These are phyloP conservation scores for Huiozyma sinensis DNA, from an alignment of 805 yeast genomes.

Conservation along the genomic window DNA sequence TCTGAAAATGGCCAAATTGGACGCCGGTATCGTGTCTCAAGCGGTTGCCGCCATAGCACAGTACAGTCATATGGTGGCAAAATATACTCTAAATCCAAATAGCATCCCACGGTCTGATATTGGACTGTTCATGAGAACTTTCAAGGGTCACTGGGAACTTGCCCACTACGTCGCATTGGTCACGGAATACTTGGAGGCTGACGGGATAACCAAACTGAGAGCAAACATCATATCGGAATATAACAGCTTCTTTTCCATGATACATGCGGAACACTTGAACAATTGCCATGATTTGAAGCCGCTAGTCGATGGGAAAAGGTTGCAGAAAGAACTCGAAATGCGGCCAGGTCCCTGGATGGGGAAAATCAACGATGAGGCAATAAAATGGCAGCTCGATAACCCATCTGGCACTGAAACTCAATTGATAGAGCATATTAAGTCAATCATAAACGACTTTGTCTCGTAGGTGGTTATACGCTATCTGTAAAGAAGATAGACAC, in stretches of 20 bases:
- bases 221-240: slow-evolving; percentile 18
- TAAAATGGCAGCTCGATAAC: slow-evolving; percentile 71
- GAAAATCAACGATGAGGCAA: slow-evolving; percentile 39
- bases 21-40: slow-evolving; percentile 40
- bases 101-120: slow-evolving; percentile 39
- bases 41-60: slow-evolving; percentile 29
- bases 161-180: slow-evolving; percentile 30
- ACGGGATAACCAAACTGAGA: neutral
- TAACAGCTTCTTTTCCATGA: slow-evolving; percentile 23
- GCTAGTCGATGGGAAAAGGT: slow-evolving; percentile 63
- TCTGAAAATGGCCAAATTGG: slow-evolving; percentile 49
- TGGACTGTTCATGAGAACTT: slow-evolving; percentile 48
- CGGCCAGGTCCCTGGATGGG: slow-evolving; percentile 89
- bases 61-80: slow-evolving; percentile 10
- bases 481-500: too few relatives aligned
- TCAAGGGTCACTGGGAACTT: slow-evolving; percentile 42
- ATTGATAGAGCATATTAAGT: slow-evolving; percentile 35
- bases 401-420: slow-evolving; percentile 47
- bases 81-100: neutral
- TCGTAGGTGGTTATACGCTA: too few relatives aligned
- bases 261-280: slow-evolving; percentile 16
- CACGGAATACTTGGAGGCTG: slow-evolving; percentile 7
- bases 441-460: slow-evolving; percentile 12
- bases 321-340: slow-evolving; percentile 38
- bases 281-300: slow-evolving; percentile 41